Base-by-base conservation (phyloP, 2,329 filamentous ascomycete genomes). In the Graphilbum fragrans region DNA sequence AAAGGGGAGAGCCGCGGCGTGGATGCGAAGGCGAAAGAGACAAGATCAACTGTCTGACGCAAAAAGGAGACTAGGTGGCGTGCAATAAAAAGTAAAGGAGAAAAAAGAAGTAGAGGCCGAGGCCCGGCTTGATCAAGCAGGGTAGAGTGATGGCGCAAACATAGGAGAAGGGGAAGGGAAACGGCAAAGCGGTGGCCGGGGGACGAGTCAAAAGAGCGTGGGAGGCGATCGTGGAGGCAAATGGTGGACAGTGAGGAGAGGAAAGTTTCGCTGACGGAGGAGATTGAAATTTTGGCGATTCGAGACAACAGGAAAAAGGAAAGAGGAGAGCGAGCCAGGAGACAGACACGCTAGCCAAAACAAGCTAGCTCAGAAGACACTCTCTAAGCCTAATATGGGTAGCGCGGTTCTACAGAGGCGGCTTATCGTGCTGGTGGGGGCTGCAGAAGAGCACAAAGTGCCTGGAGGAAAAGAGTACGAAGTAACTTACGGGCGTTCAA, bases 1-100 rank as follows among this genome's bases (percentile, higher is more conserved):
- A 51, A 53, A 53, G 49, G 31, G 49, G 50, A 45, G 49, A 45
- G 50, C 46, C 47, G 49, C 14, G 33, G 14, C 19, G 18, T 22
- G 21, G 37, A 25, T 5, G n/a, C n/a, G n/a, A 35, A 21, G 6
- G 12, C 6, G 18, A 35, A 14, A 35, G 22, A 22, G 31, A 16
- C 8, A 21, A 21, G 19, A 22, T 10, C 7, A 35, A 9, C 6
- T 35, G 34, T 22, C 18, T 3, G 8, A 12, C 25, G 25, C 25
- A 27, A 27, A 35, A 6, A 19, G n/a, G 32, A n/a, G 32, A 18
- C 12, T 5, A 34, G 32, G 19, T 34, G 31, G 29, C 16, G 21
- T 7, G 29, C 8, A 10, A 22, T 9, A 21, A 38, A 19, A 17
- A 38, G 14, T 9, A 12, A 9, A 27, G 36, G 19, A 39, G 37